phyloP scores from a whole-genome alignment of 805 yeast species.

The Ogataea trehalophila region DNA sequence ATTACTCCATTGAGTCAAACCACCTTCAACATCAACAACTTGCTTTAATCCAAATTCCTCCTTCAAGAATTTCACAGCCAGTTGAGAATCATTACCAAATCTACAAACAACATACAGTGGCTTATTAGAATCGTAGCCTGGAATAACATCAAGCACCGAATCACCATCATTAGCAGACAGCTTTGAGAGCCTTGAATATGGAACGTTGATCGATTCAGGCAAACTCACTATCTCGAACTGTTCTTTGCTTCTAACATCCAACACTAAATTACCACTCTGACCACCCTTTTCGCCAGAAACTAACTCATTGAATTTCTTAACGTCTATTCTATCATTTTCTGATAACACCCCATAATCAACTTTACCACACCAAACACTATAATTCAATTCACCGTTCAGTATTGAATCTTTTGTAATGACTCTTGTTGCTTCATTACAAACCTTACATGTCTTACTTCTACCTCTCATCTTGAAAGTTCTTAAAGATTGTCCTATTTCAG shows the following conservation, averaged over 20 bases:
- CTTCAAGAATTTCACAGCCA: conserved; percentile 57
- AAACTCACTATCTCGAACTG: conserved; percentile 69
- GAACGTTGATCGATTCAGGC: conserved; percentile 56
- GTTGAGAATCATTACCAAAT: conserved; percentile 86
- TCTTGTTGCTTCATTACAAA: conserved; percentile 53
- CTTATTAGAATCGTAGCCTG: conserved; percentile 5
- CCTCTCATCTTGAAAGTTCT: conserved; percentile 78
- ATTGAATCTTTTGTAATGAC: conserved; percentile 45
- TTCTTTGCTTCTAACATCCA: conserved; percentile 77
- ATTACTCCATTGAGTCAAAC: conserved; percentile 63
- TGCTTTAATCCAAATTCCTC: conserved; percentile 43
- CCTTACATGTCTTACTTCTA: conserved; percentile 52
- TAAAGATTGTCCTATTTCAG: conserved; percentile 52
- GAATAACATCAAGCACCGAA: conserved; percentile 7
- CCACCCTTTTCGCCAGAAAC: conserved; percentile 8
- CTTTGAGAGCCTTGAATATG: conserved; percentile 46
- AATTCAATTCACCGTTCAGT: conserved; percentile 47
- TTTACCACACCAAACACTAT: conserved; percentile 72
- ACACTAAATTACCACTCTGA: conserved; percentile 31
- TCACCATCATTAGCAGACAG: conserved; percentile 11
- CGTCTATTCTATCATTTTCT: conserved; percentile 42
- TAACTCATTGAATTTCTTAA: conserved; percentile 28
- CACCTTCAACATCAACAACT: conserved; percentile 73
- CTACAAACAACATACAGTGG: conserved; percentile 67
- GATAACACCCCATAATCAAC: conserved; percentile 41